Conservation (phyloP, 1,284 basidiomycete genomes). For the Cryptococcus sp. region DNA sequence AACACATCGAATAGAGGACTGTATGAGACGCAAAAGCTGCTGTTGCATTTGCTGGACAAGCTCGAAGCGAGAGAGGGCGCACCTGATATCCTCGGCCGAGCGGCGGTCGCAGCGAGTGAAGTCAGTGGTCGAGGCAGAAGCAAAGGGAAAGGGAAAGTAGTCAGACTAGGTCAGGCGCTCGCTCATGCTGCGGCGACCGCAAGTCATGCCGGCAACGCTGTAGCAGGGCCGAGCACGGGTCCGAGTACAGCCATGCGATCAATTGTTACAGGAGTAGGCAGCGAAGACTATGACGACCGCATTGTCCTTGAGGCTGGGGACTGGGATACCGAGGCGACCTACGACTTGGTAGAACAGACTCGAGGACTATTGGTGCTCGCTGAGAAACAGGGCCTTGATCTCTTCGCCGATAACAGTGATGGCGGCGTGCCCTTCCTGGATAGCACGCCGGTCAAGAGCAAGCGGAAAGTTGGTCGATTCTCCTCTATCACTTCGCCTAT, state of each 20-base stretch:
- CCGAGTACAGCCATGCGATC: not conserved
- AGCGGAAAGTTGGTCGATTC: conserved; percentile 29
- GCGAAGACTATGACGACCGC: conserved; percentile 33
- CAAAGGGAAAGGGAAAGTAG: conserved; percentile 23
- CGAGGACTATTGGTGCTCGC: conserved; percentile 39
- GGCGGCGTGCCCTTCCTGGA: conserved; percentile 10
- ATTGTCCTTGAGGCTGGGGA: conserved; percentile 27
- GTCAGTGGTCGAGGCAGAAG: conserved; percentile 10
- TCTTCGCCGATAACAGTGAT: conserved; percentile 25
- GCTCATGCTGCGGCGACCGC: conserved; percentile 15
- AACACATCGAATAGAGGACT: conserved; percentile 26
- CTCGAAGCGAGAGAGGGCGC: conserved; percentile 34
- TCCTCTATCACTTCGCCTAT: conserved; percentile 26
- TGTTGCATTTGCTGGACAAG: conserved; percentile 39
- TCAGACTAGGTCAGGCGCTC: conserved; percentile 29
- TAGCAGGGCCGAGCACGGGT: conserved; percentile 3
- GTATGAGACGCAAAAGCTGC: conserved; percentile 46
- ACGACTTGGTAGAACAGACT: conserved; percentile 45
- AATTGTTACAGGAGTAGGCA: conserved; percentile 11
- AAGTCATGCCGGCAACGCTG: conserved; percentile 2
- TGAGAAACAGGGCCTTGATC: conserved; percentile 34
- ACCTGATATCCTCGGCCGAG: conserved; percentile 40
- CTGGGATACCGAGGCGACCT: conserved; percentile 36
- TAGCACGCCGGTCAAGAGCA: conserved; percentile 19
- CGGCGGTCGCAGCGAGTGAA: conserved; percentile 26